phyloP scores from a whole-genome alignment of 495 filamentous ascomycete genomes.

The Emericellopsis terricola region DNA sequence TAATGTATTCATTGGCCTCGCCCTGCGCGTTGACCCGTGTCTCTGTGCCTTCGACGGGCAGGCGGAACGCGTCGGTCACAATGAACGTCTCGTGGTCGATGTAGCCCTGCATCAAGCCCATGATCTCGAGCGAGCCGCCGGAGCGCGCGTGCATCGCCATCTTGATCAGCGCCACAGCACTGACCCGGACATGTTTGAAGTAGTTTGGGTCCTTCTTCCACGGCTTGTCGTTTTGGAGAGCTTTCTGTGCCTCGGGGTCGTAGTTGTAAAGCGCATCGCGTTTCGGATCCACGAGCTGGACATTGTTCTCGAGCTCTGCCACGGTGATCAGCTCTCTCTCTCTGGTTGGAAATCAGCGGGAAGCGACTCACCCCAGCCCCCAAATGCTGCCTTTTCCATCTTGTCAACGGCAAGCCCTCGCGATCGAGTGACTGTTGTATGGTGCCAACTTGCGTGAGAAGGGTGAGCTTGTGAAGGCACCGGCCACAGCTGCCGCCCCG shows the following conservation, averaged over 20 bases:
- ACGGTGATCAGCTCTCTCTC: conserved; percentile 4
- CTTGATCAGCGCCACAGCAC: conserved; percentile 84
- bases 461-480: no score
- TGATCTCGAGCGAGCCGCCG: conserved; percentile 81
- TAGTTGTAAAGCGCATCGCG: conserved; percentile 88
- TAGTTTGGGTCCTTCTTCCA: conserved; percentile 73
- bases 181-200: conserved; percentile 88
- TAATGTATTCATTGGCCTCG: conserved; percentile 94
- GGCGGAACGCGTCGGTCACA: conserved; percentile 82
- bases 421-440: no score
- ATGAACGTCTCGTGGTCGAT: conserved; percentile 70
- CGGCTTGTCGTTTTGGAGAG: conserved; percentile 40
- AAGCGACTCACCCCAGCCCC: background rate
- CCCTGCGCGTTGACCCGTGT: conserved; percentile 91
- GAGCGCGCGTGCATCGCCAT: conserved; percentile 99
- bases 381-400: background rate
- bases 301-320: conserved; percentile 74
- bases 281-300: conserved; percentile 64
- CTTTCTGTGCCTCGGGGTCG: conserved; percentile 44
- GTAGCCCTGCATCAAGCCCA: conserved; percentile 98
- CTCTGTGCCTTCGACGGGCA: conserved; percentile 95
- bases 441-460: no score
- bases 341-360: background rate
- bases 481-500: no score
- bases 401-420: background rate